phyloP scores from a whole-genome alignment of 83 land plant species.

The Thuja plicata region DNA sequence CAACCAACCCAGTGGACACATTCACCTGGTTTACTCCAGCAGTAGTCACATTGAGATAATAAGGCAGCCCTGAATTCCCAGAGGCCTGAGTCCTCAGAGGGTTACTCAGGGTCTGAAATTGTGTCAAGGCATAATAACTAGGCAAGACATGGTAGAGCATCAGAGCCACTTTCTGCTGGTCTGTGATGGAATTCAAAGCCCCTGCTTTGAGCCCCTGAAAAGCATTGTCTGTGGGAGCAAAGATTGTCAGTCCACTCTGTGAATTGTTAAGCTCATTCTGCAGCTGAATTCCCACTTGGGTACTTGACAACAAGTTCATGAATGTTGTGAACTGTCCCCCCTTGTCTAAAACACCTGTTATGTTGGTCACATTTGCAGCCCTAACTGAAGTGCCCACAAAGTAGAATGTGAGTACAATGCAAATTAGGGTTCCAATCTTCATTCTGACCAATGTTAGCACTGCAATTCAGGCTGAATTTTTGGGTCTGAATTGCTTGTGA shows the following conservation, averaged over 20 bases:
- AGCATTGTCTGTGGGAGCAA: background rate
- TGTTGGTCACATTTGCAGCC: background rate
- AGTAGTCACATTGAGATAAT: background rate
- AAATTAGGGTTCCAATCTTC: no score
- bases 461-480: no score
- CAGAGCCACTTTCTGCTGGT: background rate
- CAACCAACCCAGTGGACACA: background rate
- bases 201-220: background rate
- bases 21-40: background rate
- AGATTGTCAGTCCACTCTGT: background rate
- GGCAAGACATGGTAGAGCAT: background rate
- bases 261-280: background rate
- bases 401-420: no score
- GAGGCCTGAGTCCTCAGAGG: background rate
- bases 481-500: no score
- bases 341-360: background rate
- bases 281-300: background rate
- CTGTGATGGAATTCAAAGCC: background rate
- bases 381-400: background rate
- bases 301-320: background rate
- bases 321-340: conserved; percentile 2
- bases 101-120: background rate
- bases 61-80: background rate
- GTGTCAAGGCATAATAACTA: background rate
- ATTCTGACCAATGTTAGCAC: no score